Evolutionary conservation across 352 stramenopile species (phyloP).

Genomic region (Phytopythium delawarense): DNA sequence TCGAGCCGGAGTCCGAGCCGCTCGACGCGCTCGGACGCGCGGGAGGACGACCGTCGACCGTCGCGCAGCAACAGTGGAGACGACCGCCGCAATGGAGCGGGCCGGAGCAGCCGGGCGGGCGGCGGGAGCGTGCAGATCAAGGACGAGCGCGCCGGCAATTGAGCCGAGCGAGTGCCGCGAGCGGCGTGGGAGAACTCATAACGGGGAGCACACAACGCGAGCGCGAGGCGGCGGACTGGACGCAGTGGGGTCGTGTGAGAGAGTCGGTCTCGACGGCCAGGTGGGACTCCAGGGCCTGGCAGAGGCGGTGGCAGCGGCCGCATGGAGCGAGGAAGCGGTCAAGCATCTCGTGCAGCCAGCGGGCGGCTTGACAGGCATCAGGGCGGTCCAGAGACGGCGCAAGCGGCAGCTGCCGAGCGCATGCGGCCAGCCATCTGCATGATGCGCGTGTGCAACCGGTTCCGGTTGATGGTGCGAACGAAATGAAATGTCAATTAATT

Average conservation of each 20-base stretch:
- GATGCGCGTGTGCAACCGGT: neutral
- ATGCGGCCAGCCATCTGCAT: neutral
- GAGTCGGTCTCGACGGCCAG: neutral
- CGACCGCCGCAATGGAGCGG: neutral
- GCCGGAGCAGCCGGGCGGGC: neutral
- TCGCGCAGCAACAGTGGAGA: neutral
- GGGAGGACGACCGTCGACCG: neutral
- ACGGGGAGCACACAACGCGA: neutral
- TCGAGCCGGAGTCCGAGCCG: conserved; percentile 6
- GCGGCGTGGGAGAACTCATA: neutral
- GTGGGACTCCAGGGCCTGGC: neutral
- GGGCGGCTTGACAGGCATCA: neutral
- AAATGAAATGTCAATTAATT: conserved; percentile 1
- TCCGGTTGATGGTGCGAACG: neutral
- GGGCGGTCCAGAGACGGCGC: neutral
- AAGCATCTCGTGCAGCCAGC: neutral
- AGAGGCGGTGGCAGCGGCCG: neutral
- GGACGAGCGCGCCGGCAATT: neutral
- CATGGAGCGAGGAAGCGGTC: neutral
- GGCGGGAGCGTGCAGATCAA: conserved; percentile 1
- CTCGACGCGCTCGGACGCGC: neutral
- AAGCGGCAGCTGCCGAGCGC: neutral
- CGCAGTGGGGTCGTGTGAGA: neutral
- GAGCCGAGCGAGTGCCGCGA: neutral
- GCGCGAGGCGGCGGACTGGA: neutral